Evolutionary conservation across 2,329 filamentous ascomycete genomes (phyloP), one percentile per base, ranked within the genome.

Genomic region (Calonectria pteridis): DNA sequence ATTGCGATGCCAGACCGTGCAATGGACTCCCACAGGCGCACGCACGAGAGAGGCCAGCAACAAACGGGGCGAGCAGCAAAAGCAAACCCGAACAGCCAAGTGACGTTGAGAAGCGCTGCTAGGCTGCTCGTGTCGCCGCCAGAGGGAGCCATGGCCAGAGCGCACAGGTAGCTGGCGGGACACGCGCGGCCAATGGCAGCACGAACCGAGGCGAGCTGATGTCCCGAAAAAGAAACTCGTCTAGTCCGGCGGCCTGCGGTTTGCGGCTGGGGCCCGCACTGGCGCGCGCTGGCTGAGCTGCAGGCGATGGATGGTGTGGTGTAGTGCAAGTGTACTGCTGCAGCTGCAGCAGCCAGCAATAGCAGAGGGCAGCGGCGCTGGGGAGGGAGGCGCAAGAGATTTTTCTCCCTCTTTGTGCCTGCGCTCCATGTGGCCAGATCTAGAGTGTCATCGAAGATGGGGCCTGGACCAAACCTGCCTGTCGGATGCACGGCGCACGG

Each of bases 201-300:
- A 14, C 53, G 49, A 40, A 33, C 35, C 72, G 62, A 70, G 73
- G 63, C 59, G 70, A 73, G 69, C 62, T 67, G 72, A 59, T 63
- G 66, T 75, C 78, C 77, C 69, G 73, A 80, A 78, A 74, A 64
- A 80, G 78, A 66, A 79, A 80, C 35, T 79, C 78, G 78, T 80
- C 78, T 80, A 76, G 59, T 68, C 67, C 63, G 64, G 66, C 66
- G 75, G 67, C 58, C 76, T 74, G 75, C 69, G 67, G 75, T 77
- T 77, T 79, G 72, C 76, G 75, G 64, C 49, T 66, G 53, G 51
- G 66, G 40, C 65, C 75, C 76, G 72, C 77, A 53, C 29, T 74
- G 43, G 51, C 53, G 49, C 29, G 59, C 62, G 10, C 18, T n/a
- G 55, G 46, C 53, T 53, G 67, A 51, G 33, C 20, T 40, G 33